Evolutionary conservation across 225 moss, liverwort and hornwort genomes (phyloP).

Genomic region (Sphagnum contortum): DNA sequence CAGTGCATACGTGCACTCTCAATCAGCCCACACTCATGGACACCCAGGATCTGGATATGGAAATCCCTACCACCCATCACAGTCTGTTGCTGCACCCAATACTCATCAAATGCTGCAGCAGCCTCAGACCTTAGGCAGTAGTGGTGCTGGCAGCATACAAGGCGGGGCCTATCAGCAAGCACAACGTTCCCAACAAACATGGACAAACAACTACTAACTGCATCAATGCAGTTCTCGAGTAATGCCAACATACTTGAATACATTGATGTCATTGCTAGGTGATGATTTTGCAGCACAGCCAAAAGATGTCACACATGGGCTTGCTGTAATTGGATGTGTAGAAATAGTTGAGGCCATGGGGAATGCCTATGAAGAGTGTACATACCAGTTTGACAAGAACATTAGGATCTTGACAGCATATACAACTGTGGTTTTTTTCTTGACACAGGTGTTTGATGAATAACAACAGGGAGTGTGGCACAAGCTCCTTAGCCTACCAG

Average conservation of each 20-base stretch:
- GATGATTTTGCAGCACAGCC: too few relatives aligned
- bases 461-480: too few relatives aligned
- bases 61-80: conserved; percentile 42
- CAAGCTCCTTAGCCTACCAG: too few relatives aligned
- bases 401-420: conserved; percentile 21
- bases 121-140: conserved; percentile 64
- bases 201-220: conserved; percentile 66
- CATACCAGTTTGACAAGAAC: conserved; percentile 56
- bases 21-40: conserved; percentile 51
- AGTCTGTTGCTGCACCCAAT: conserved; percentile 53
- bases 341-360: conserved; percentile 33
- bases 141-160: conserved; percentile 50
- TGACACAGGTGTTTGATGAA: too few relatives aligned
- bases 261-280: too few relatives aligned
- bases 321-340: conserved; percentile 31
- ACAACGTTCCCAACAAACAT: conserved; percentile 82
- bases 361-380: conserved; percentile 72
- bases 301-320: too few relatives aligned
- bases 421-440: too few relatives aligned
- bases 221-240: too few relatives aligned
- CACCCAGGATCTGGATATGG: conserved; percentile 65
- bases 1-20: conserved; percentile 61
- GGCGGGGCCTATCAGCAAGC: conserved; percentile 82
- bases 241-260: too few relatives aligned
- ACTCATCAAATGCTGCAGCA: conserved; percentile 90